phyloP scores from a whole-genome alignment of 148 eudicot species.

The Bassia scoparia region DNA sequence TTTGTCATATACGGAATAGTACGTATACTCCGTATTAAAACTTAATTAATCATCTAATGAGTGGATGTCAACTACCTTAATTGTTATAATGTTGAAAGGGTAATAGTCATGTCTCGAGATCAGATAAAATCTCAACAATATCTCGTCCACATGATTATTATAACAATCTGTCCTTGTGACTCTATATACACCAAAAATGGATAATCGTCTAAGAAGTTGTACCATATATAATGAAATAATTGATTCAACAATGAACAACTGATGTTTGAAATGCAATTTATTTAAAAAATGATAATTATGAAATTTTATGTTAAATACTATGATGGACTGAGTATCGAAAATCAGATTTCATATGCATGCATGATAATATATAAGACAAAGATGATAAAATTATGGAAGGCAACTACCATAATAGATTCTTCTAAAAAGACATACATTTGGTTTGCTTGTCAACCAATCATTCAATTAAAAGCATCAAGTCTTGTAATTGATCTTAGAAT shows the following conservation, averaged over 20 bases:
- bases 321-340: background rate
- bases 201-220: background rate
- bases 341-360: background rate
- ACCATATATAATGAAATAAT: too few species aligned
- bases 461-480: slow-evolving; percentile 1
- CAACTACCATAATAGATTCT: background rate
- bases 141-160: too few species aligned
- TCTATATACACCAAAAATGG: too few species aligned
- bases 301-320: background rate
- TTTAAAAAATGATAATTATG: too few species aligned
- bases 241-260: too few species aligned
- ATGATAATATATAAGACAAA: slow-evolving; percentile 8
- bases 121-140: too few species aligned
- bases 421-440: background rate
- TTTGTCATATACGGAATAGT: background rate
- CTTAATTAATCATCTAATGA: background rate
- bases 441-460: slow-evolving; percentile 13
- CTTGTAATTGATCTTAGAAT: background rate
- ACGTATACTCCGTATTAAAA: background rate
- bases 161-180: too few species aligned
- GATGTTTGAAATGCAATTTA: too few species aligned
- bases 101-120: too few species aligned
- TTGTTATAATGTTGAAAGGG: too few species aligned
- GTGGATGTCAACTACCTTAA: too few species aligned
- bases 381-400: slow-evolving; percentile 2